A percentile compares a stretch with the other conserved stretches of the same genome.
Conservation (phyloP, 805 yeast genomes). For the Kuraishia hungarica region DNA sequence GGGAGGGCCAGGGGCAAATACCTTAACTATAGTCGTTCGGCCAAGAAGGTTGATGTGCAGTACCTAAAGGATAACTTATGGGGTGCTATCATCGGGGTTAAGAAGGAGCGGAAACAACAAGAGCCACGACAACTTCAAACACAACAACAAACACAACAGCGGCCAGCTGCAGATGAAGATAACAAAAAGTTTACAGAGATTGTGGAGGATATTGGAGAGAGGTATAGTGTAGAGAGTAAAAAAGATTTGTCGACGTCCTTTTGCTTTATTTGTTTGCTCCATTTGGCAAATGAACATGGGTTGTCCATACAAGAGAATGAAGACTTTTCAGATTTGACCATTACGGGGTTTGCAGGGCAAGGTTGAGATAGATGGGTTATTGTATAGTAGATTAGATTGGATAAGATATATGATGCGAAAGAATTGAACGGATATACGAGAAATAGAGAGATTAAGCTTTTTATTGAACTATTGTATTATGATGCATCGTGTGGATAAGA, state of each 20-base stretch:
- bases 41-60: slow-evolving; percentile 74
- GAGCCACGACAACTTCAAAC: slow-evolving; percentile 6
- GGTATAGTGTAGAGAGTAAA: slow-evolving; percentile 47
- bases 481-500: no score
- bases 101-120: slow-evolving; percentile 1
- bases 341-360: not conserved
- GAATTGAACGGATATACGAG: not conserved
- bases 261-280: slow-evolving; percentile 75
- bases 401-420: not conserved
- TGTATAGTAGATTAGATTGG: not conserved
- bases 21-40: slow-evolving; percentile 57
- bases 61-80: slow-evolving; percentile 69
- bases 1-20: slow-evolving; percentile 27
- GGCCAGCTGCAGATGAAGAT: slow-evolving; percentile 1
- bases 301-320: slow-evolving; percentile 43
- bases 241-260: slow-evolving; percentile 77
- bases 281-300: slow-evolving; percentile 82
- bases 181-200: slow-evolving; percentile 12
- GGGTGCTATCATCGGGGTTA: slow-evolving; percentile 33
- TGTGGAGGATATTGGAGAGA: slow-evolving; percentile 18
- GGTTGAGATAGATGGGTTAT: not conserved
- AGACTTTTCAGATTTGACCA: not conserved
- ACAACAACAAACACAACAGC: no score
- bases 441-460: no score
- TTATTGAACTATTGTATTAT: no score